Evolutionary conservation across 2,329 filamentous ascomycete genomes (phyloP), one percentile per base, ranked within the genome.

Genomic region (Ceratocystis alfenasii): DNA sequence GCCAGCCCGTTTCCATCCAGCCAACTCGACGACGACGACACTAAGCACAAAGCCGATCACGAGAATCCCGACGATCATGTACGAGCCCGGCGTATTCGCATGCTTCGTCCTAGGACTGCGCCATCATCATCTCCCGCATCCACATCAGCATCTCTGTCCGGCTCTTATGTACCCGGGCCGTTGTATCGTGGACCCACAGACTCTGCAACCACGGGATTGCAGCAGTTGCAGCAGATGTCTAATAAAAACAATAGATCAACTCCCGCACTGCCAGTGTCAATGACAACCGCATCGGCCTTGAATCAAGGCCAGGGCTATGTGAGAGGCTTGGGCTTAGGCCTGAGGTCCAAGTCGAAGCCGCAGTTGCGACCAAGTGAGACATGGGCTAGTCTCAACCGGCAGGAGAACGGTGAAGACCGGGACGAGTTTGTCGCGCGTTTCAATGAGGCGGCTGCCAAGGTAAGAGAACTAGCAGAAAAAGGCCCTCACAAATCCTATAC

Each of bases 361-460:
- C 66, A 67, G 60, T 55, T 67, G 36, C 63, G 66, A 28, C 66
- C 63, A n/a, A 65, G 57, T 25, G 66, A 67, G 63, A 63, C 66
- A 20, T 67, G 66, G 66, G 66, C 66, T 3, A 50, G 36, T 22
- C 60, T 67, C 30, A 63, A 67, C 28, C 63, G 63, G 5, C 59
- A 74, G 3, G 81, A 83, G 50, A 79, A 80, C 36, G 72, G 79
- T 17, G 78, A 80, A 45, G 77, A 81, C 64, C 76, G 82, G 36
- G 72, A 74, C 1, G 70, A 74, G 2, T 83, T 82, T 71, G 72
- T 86, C 5, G 70, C 78, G 6, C 81, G 85, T 69, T 87, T 86
- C 72, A 87, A 87, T 71, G 75, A 78, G 3, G 72, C 87, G 4
- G 84, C 85, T 2, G 78, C 76, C 66, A 82, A 82, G 78, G 84